Percentiles rank a stretch among this genome's conserved stretches.
phyloP scores from a whole-genome alignment of 495 filamentous ascomycete genomes.

The Tuber microsphaerosporum region DNA sequence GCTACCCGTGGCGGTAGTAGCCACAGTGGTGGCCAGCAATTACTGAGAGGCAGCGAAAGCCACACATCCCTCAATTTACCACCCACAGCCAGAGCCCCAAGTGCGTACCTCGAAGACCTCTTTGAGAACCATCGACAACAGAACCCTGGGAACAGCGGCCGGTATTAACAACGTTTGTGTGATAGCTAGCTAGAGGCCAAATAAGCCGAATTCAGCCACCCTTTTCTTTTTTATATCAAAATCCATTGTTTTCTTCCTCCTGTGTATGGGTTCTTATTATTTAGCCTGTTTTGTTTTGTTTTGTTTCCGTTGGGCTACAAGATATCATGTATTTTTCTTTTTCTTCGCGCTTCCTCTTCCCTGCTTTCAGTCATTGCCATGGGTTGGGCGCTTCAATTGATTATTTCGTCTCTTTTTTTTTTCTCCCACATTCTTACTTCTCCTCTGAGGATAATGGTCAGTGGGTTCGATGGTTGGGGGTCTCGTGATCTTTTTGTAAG shows the following conservation, averaged over 20 bases:
- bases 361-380: background rate
- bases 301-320: background rate
- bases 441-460: background rate
- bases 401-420: constrained; percentile 12
- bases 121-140: constrained; percentile 58
- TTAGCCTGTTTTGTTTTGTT: constrained; percentile 1
- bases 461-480: background rate
- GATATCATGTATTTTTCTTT: background rate
- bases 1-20: constrained; percentile 25
- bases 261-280: background rate
- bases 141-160: constrained; percentile 12
- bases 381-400: constrained; percentile 17
- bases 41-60: constrained; percentile 51
- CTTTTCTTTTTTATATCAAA: constrained; percentile 9
- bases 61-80: constrained; percentile 64
- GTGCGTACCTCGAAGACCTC: constrained; percentile 86
- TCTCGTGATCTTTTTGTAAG: background rate
- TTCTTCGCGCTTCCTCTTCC: background rate
- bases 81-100: constrained; percentile 70
- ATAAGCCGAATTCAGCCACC: background rate
- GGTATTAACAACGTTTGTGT: constrained; percentile 6
- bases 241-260: background rate
- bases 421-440: background rate
- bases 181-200: background rate
- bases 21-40: constrained; percentile 39